phyloP scores from a whole-genome alignment of 495 filamentous ascomycete species.

The Aspergillus baeticus region DNA sequence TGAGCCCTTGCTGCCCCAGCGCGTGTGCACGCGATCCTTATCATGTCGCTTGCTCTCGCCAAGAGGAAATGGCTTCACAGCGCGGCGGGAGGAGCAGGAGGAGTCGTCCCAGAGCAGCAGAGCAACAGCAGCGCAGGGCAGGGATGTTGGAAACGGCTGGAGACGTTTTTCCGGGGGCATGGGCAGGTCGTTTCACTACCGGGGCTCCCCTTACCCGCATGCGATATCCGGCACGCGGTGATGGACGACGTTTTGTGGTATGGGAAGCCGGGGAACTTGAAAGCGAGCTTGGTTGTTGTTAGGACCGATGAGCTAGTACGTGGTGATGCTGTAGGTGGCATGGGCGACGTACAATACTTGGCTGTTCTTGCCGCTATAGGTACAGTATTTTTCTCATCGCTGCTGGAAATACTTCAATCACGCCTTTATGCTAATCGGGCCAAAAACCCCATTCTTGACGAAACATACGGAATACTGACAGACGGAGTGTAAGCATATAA shows the following conservation, averaged over 20 bases:
- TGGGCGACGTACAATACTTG: background rate
- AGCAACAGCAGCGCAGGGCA: background rate
- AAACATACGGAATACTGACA: background rate
- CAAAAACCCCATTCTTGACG: background rate
- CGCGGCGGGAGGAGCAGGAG: too few relatives aligned
- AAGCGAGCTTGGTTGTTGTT: background rate
- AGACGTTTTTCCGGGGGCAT: background rate
- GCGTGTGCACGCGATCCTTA: background rate
- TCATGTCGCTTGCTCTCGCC: background rate
- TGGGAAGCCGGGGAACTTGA: background rate
- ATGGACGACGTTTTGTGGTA: background rate
- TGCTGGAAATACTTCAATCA: too few relatives aligned
- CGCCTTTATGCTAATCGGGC: background rate
- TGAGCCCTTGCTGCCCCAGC: background rate
- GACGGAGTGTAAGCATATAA: background rate
- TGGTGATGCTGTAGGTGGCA: too few relatives aligned
- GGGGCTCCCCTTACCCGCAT: background rate
- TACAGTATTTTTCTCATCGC: background rate
- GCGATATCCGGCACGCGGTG: background rate
- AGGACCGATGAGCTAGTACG: background rate
- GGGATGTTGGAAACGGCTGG: background rate
- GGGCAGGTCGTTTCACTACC: background rate
- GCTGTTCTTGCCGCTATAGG: background rate
- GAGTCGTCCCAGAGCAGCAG: too few relatives aligned
- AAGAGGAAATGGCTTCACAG: background rate